Percentiles rank a stretch among this genome's conserved stretches.
Conservation (phyloP, 192 early-diverging fungal species). For the Geranomyces variabilis region DNA sequence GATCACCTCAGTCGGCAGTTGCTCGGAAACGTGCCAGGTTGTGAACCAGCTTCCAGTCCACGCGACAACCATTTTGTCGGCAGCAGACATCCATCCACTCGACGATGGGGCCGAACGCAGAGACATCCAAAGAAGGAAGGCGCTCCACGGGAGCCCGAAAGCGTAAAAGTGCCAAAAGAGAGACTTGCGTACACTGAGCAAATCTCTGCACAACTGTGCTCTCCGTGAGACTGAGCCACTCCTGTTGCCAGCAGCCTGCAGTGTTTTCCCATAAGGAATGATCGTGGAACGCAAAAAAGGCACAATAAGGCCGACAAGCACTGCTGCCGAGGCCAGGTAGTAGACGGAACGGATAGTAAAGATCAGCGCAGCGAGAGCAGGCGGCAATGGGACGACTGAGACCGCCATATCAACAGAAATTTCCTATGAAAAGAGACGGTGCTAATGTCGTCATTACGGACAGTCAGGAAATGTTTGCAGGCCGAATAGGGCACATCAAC, state of each 20-base stretch:
- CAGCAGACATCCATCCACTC: not conserved
- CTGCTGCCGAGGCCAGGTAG: not conserved
- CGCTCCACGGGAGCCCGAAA: conserved; percentile 28
- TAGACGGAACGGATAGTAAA: not conserved
- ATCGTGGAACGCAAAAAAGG: not conserved
- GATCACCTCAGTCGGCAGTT: conserved; percentile 16
- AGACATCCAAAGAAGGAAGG: not conserved
- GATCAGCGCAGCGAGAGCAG: no score
- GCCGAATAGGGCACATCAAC: no score
- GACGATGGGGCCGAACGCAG: not conserved
- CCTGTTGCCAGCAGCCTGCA: not conserved
- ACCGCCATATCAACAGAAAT: no score
- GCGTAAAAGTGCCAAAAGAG: conserved; percentile 45
- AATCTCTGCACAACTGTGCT: not conserved
- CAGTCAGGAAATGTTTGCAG: no score
- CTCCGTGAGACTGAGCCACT: not conserved
- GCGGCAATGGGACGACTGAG: no score
- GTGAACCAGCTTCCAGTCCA: not conserved
- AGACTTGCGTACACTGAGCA: conserved; percentile 33
- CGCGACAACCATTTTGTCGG: no score
- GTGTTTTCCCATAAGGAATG: not conserved
- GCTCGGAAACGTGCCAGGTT: not conserved
- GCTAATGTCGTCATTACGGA: no score
- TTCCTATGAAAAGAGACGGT: no score
- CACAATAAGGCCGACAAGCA: not conserved